Evolutionary conservation across 1,284 basidiomycete genomes (phyloP).

Genomic region (Sporisorium iseilematis-ciliati): DNA sequence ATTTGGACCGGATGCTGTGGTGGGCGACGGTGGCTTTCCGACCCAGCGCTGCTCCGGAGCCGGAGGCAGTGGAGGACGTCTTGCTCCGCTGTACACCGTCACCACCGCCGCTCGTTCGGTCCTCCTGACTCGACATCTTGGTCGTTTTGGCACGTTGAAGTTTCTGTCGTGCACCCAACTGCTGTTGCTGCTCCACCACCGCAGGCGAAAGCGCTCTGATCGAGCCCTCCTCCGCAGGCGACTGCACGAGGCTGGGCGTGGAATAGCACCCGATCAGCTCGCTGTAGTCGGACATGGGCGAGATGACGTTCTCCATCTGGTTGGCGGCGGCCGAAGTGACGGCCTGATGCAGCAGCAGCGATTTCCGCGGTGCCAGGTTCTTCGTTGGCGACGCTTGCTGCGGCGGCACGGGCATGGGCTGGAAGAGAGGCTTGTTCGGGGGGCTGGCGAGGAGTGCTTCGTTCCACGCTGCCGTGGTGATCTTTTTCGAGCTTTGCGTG

Average conservation of each 20-base stretch:
- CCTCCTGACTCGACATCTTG: too few species aligned
- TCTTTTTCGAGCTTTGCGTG: slow-evolving; percentile 8
- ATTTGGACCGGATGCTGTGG: slow-evolving; percentile 4
- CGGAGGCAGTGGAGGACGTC: slow-evolving; percentile 21
- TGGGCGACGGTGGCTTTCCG: slow-evolving; percentile 25
- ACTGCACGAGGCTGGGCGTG: slow-evolving; percentile 23
- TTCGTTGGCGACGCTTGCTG: neutral
- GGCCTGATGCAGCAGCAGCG: slow-evolving; percentile 28
- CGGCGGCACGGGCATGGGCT: neutral
- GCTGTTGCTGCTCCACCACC: neutral
- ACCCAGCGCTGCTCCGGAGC: neutral
- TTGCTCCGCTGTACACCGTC: slow-evolving; percentile 26
- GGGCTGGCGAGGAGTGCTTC: slow-evolving; percentile 33
- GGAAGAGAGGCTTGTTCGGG: slow-evolving; percentile 18
- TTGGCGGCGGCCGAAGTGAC: neutral
- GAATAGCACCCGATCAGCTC: slow-evolving; percentile 44
- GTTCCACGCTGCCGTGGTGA: slow-evolving; percentile 26
- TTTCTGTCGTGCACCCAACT: slow-evolving; percentile 22
- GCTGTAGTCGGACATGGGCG: slow-evolving; percentile 35
- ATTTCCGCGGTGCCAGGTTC: slow-evolving; percentile 14
- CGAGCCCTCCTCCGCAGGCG: neutral
- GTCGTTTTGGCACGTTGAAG: slow-evolving; percentile 37
- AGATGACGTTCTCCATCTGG: neutral
- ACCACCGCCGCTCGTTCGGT: too few species aligned
- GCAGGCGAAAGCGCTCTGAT: slow-evolving; percentile 11